A percentile compares a stretch with the other conserved stretches of the same genome.
phyloP scores from a whole-genome alignment of 176 grass and related monocot species.

The Hsuehochloa calcarea region DNA sequence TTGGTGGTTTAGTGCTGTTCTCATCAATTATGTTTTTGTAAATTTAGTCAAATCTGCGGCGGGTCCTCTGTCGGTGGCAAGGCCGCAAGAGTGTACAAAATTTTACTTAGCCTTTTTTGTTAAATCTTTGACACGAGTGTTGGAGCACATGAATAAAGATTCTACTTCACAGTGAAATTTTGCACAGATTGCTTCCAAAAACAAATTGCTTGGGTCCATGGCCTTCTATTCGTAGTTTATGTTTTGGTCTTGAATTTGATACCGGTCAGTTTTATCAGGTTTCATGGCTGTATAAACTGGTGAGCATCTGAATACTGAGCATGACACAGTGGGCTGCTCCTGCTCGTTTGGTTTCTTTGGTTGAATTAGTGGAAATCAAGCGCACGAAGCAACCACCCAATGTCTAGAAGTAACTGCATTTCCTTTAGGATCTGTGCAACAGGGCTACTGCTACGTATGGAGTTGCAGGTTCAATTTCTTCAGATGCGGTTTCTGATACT shows the following conservation, averaged over 20 bases:
- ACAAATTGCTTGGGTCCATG: too few species aligned
- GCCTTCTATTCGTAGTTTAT: neutral
- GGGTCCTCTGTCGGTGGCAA: neutral
- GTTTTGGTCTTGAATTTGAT: neutral
- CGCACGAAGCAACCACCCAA: too few species aligned
- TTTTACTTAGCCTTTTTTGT: neutral
- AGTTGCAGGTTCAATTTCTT: too few species aligned
- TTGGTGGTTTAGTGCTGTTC: slow-evolving; percentile 25
- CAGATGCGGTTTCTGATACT: too few species aligned
- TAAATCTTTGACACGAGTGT: slow-evolving; percentile 17
- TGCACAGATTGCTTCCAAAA: neutral
- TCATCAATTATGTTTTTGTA: slow-evolving; percentile 24
- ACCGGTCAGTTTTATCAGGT: neutral
- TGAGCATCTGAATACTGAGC: neutral
- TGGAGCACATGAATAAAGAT: slow-evolving; percentile 26
- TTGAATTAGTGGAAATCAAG: neutral
- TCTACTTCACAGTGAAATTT: slow-evolving; percentile 2
- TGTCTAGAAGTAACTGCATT: too few species aligned
- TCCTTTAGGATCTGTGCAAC: too few species aligned
- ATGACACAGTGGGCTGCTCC: neutral
- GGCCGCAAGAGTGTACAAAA: slow-evolving; percentile 28
- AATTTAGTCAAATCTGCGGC: slow-evolving; percentile 28
- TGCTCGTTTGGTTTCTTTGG: too few species aligned
- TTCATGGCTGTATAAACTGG: neutral
- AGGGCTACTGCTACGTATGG: too few species aligned